phyloP scores from a whole-genome alignment of 1,284 basidiomycete genomes.

The Ganoderma sinense region DNA sequence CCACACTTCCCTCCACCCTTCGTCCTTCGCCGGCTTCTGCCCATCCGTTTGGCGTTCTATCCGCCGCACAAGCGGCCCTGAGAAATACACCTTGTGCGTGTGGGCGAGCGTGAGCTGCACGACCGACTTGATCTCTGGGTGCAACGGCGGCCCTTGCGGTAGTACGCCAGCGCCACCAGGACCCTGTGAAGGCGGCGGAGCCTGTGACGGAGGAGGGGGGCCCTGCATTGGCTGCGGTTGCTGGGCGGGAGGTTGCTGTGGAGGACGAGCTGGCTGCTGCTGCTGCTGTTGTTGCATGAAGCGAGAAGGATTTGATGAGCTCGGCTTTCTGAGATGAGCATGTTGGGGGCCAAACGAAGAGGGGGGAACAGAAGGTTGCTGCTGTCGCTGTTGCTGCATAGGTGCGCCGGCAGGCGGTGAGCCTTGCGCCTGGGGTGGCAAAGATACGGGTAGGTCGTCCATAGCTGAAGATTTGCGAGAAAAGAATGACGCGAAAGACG shows the following conservation, averaged over 20 bases:
- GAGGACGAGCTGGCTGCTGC: not conserved
- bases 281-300: not conserved
- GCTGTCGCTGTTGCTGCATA: constrained; percentile 10
- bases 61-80: constrained; percentile 79
- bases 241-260: not conserved
- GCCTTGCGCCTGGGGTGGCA: constrained; percentile 9
- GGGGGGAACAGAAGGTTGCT: not conserved
- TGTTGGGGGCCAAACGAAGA: not conserved
- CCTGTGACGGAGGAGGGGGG: constrained; percentile 5
- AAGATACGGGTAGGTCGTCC: constrained; percentile 12
- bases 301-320: not conserved
- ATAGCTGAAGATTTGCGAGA: constrained; percentile 26
- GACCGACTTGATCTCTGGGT: constrained; percentile 82
- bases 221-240: not conserved
- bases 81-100: constrained; percentile 82
- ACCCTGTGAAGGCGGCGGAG: constrained; percentile 14
- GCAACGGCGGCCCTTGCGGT: constrained; percentile 51
- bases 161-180: not conserved
- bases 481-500: constrained; percentile 30
- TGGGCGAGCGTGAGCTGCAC: constrained; percentile 74
- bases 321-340: not conserved
- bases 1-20: constrained; percentile 94
- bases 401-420: constrained; percentile 3
- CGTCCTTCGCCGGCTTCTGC: constrained; percentile 72
- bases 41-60: constrained; percentile 82